Conservation (phyloP, 768 basidiomycete genomes). For the Lentinula sp. region DNA sequence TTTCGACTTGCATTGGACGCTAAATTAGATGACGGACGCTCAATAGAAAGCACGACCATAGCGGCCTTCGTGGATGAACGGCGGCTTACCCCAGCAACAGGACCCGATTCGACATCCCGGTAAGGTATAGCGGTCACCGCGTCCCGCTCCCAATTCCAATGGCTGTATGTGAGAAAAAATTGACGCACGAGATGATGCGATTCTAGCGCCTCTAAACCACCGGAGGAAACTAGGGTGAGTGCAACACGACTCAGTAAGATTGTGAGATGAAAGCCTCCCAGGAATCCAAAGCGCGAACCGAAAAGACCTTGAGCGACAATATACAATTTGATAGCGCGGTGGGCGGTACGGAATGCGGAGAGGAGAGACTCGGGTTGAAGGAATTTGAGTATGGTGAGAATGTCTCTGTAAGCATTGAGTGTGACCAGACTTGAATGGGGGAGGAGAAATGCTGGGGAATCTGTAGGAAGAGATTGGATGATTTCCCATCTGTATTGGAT, state of each 20-base stretch:
- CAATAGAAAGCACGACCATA: slow-evolving; percentile 14
- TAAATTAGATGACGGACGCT: slow-evolving; percentile 12
- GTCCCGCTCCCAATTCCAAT: slow-evolving; percentile 14
- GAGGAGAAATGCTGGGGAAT: slow-evolving; percentile 11
- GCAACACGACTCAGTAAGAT: slow-evolving; percentile 12
- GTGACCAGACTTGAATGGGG: slow-evolving; percentile 11
- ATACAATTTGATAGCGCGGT: slow-evolving; percentile 12
- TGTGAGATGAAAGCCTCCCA: slow-evolving; percentile 17
- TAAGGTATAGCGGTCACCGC: slow-evolving; percentile 7
- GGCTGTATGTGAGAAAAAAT: slow-evolving; percentile 12
- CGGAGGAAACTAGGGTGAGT: not conserved
- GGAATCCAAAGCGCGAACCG: slow-evolving; percentile 13
- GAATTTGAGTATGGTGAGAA: slow-evolving; percentile 5
- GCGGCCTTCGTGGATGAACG: slow-evolving; percentile 11
- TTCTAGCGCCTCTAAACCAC: not conserved
- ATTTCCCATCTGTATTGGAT: slow-evolving; percentile 11
- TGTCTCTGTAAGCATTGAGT: slow-evolving; percentile 16
- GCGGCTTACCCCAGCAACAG: not conserved
- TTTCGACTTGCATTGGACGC: slow-evolving; percentile 11
- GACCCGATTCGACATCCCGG: not conserved
- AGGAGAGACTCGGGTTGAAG: slow-evolving; percentile 3
- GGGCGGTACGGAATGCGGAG: slow-evolving; percentile 11
- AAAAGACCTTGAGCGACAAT: slow-evolving; percentile 11
- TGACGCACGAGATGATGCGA: slow-evolving; percentile 11
- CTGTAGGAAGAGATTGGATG: slow-evolving; percentile 3